A percentile compares a stretch with the other conserved stretches of the same genome.
phyloP scores from a whole-genome alignment of 208 protist species.

The Balamuthia mandrillaris region DNA sequence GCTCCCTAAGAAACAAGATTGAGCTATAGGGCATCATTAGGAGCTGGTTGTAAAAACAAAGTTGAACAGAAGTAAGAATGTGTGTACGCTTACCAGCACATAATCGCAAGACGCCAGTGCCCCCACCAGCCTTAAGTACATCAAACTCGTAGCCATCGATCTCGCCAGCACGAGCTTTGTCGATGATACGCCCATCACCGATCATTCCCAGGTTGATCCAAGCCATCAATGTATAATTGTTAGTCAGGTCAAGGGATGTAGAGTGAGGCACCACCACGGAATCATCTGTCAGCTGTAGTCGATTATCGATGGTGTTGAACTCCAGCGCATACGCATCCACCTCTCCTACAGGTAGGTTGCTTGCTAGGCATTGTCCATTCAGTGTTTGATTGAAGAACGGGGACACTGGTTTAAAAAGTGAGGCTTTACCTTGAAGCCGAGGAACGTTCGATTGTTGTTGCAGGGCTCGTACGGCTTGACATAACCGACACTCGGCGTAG shows the following conservation, averaged over 20 bases:
- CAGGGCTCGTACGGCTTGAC: not conserved
- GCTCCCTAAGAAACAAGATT: not conserved
- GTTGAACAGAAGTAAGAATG: too few relatives aligned
- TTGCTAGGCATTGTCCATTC: too few relatives aligned
- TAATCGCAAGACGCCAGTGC: not conserved
- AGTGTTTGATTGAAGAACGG: too few relatives aligned
- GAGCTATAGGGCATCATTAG: too few relatives aligned
- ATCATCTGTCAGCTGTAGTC: not conserved
- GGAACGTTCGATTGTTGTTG: too few relatives aligned
- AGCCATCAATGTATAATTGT: slow-evolving; percentile 33
- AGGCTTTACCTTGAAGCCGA: too few relatives aligned
- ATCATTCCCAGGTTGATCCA: slow-evolving; percentile 38
- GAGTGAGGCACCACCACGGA: not conserved
- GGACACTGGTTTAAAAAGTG: too few relatives aligned
- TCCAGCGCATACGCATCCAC: slow-evolving; percentile 11
- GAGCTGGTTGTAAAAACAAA: too few relatives aligned
- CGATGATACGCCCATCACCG: slow-evolving; percentile 22
- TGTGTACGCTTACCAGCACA: too few relatives aligned
- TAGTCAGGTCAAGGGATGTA: not conserved
- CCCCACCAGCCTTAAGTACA: not conserved
- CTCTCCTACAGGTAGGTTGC: not conserved
- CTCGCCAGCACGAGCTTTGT: not conserved
- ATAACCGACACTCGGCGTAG: slow-evolving; percentile 22
- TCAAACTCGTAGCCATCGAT: slow-evolving; percentile 32
- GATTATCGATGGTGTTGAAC: slow-evolving; percentile 8